phyloP scores from a whole-genome alignment of 2,329 filamentous ascomycete species.

The Hymenoscyphus linearis region DNA sequence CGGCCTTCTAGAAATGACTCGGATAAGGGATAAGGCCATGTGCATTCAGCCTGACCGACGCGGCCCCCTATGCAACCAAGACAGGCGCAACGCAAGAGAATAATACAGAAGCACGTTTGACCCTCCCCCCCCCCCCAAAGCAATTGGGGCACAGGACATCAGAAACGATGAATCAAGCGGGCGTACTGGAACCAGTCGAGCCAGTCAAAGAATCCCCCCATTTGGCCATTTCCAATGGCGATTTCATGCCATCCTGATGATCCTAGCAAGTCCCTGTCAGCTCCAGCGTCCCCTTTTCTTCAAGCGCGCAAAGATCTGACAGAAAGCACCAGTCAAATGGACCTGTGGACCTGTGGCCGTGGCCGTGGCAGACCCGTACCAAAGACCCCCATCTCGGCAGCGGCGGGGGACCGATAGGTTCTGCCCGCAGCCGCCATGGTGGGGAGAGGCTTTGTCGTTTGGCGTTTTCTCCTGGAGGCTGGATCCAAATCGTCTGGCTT shows the following conservation, averaged over 20 bases:
- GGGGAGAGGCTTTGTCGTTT: conserved; percentile 9
- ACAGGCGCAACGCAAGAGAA: neutral
- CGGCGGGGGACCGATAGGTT: conserved; percentile 17
- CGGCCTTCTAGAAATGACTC: conserved; percentile 11
- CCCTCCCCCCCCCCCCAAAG: neutral
- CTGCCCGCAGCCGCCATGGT: conserved; percentile 19
- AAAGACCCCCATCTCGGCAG: neutral
- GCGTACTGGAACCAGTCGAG: neutral
- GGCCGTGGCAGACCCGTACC: neutral
- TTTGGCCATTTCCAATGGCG: neutral
- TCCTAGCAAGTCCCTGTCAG: neutral
- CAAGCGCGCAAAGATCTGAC: conserved; percentile 11
- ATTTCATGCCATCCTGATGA: neutral
- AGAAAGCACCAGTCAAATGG: conserved; percentile 6
- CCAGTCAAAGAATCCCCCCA: neutral
- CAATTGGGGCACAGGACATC: neutral
- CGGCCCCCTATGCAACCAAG: conserved; percentile 17
- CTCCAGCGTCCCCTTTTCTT: conserved; percentile 1
- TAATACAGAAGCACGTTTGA: neutral
- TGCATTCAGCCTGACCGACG: conserved; percentile 12
- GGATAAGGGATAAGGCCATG: conserved; percentile 8
- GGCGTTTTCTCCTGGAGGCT: neutral
- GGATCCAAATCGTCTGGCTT: neutral
- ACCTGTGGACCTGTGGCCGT: conserved; percentile 1
- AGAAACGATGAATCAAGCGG: neutral